A percentile compares a stretch with the other conserved stretches of the same genome.
phyloP scores from a whole-genome alignment of 495 filamentous ascomycete species.

The Penicillium fimorum region DNA sequence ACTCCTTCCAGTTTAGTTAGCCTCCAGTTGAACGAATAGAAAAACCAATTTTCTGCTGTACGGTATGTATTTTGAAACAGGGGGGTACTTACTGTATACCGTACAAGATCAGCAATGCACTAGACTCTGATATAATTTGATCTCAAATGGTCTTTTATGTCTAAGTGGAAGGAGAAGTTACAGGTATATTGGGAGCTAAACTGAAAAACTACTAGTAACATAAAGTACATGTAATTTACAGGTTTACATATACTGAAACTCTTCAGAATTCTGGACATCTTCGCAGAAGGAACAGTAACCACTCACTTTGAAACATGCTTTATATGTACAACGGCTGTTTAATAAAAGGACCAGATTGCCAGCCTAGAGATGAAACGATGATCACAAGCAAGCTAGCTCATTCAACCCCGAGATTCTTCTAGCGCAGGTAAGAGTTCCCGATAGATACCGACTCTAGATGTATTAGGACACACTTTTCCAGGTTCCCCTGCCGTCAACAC shows the following conservation, averaged over 20 bases:
- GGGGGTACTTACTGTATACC: no score
- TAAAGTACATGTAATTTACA: no score
- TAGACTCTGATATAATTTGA: no score
- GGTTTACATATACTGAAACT: background rate
- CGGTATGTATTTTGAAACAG: no score
- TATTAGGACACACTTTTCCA: background rate
- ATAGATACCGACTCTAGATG: conserved; percentile 12
- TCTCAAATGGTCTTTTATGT: no score
- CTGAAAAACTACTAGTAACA: no score
- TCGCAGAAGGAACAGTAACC: background rate
- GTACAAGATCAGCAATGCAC: no score
- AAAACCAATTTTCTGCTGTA: no score
- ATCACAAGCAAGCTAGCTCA: background rate
- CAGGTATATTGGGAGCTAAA: no score
- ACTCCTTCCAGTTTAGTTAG: no score
- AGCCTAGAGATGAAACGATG: background rate
- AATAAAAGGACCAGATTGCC: conserved; percentile 7
- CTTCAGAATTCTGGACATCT: background rate
- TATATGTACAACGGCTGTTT: conserved; percentile 31
- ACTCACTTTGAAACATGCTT: conserved; percentile 17
- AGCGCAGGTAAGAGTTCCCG: conserved; percentile 2
- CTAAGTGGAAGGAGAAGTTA: no score
- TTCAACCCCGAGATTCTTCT: conserved; percentile 4
- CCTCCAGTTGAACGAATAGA: no score
- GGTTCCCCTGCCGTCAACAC: background rate